Conservation (phyloP, 176 grass and related monocot species). For the Ampelocalamus luodianensis region DNA sequence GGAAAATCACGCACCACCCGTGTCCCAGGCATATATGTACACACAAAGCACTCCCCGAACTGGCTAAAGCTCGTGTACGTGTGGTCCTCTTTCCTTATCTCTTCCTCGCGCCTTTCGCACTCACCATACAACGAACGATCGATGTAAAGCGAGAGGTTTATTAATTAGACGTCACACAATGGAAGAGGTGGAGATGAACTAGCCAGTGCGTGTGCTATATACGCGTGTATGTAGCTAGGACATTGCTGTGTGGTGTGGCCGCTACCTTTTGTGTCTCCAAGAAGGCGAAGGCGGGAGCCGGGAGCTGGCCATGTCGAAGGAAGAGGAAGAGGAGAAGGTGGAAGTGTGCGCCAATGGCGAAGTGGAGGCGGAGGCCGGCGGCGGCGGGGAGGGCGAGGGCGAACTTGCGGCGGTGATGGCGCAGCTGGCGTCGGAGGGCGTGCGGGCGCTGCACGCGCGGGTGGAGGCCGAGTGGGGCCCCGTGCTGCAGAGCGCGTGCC, state of each 20-base stretch:
- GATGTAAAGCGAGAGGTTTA: conserved; percentile 30
- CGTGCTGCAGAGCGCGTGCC: conserved; percentile 85
- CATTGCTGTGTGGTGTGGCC: conserved; percentile 44
- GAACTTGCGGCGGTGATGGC: conserved; percentile 47
- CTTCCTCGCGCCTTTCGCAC: conserved; percentile 43
- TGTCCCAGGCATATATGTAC: background rate
- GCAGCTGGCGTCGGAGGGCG: conserved; percentile 59
- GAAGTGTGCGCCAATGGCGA: conserved; percentile 23
- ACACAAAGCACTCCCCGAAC: too few species aligned
- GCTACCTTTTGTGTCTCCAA: background rate
- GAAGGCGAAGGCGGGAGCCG: background rate
- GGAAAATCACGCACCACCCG: conserved; percentile 42
- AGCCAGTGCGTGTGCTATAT: background rate
- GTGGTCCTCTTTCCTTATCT: conserved; percentile 97
- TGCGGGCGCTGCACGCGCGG: conserved; percentile 70
- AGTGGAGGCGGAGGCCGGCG: background rate
- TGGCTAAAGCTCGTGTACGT: conserved; percentile 47
- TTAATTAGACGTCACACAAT: conserved; percentile 26
- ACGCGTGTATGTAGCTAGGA: background rate
- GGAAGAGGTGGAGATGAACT: background rate
- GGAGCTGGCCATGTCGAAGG: conserved; percentile 29
- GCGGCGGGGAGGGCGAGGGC: background rate
- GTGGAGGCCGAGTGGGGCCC: conserved; percentile 78
- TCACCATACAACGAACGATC: conserved; percentile 48
- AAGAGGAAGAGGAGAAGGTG: background rate